Conservation (phyloP, 2,329 filamentous ascomycete genomes). For the Fusarium begoniae region DNA sequence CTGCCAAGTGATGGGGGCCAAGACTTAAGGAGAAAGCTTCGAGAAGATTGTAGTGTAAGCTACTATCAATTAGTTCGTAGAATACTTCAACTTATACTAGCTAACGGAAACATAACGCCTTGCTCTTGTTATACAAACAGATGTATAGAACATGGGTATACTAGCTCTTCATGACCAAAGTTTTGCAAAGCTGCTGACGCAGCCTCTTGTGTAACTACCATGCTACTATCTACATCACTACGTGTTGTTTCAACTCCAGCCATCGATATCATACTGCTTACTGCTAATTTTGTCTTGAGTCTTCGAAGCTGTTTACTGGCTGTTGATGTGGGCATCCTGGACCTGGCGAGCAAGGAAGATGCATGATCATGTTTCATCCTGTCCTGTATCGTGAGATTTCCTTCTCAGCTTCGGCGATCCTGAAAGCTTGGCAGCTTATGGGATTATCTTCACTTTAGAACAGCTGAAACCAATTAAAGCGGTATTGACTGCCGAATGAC, state of each 20-base stretch:
- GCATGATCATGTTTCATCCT: not conserved
- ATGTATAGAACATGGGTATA: fast-evolving
- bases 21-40: not conserved
- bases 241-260: not conserved
- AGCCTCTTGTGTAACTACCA: no score
- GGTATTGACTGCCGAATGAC: not conserved
- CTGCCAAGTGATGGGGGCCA: not conserved
- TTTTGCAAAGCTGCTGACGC: fast-evolving
- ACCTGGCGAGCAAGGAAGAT: not conserved
- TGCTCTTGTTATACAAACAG: fast-evolving
- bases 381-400: not conserved
- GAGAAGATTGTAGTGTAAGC: not conserved
- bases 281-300: not conserved
- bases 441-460: not conserved
- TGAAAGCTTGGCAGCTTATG: not conserved
- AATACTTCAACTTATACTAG: fast-evolving
- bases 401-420: not conserved
- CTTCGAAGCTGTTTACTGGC: not conserved
- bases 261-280: not conserved
- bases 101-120: fast-evolving
- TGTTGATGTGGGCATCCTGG: not conserved
- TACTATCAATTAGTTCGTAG: fast-evolving
- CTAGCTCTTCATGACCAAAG: no score
- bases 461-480: no score
- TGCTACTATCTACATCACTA: not conserved